A percentile compares a stretch with the other conserved stretches of the same genome.
phyloP scores from a whole-genome alignment of 129 eudicot genomes.

The Tagetes patula region DNA sequence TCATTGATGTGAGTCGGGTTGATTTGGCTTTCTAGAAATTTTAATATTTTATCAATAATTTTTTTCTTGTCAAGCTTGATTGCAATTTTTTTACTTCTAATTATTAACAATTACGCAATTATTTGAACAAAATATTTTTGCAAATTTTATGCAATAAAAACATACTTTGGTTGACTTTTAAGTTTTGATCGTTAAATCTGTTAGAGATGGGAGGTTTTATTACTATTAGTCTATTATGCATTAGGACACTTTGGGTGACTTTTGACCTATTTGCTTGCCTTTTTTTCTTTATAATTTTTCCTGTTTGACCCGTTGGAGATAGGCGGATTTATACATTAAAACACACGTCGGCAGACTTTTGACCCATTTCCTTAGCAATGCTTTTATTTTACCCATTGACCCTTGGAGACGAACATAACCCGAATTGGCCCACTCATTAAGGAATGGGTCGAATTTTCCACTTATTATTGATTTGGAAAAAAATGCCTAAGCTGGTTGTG shows the following conservation, averaged over 20 bases:
- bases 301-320: not conserved
- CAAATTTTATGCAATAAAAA: constrained; percentile 1
- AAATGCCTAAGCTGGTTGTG: not conserved
- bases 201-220: not conserved
- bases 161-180: not conserved
- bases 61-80: not conserved
- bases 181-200: not conserved
- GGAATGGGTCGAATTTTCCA: not conserved
- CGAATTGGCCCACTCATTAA: not conserved
- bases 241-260: not conserved
- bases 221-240: not conserved
- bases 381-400: too few relatives aligned
- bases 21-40: not conserved
- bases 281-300: not conserved
- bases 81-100: not conserved
- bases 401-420: too few relatives aligned
- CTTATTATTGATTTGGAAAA: not conserved
- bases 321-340: not conserved
- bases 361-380: not conserved
- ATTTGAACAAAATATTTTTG: not conserved
- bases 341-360: not conserved
- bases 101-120: not conserved
- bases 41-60: not conserved
- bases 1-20: not conserved
- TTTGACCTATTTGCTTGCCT: not conserved